phyloP scores from a whole-genome alignment of 805 yeast genomes.

The Saturnispora diversa region DNA sequence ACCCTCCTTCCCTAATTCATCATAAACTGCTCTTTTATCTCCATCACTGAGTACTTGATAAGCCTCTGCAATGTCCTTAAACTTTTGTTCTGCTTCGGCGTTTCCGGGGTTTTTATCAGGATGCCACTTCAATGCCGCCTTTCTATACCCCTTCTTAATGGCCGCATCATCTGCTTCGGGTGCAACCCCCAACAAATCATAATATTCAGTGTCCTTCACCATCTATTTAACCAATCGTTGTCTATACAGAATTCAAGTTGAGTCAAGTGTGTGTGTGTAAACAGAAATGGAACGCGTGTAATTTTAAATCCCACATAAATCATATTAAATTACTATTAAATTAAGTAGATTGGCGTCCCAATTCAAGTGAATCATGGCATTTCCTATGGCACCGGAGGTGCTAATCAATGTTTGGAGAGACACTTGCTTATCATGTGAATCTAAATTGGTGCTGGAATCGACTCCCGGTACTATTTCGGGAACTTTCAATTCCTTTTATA shows the following conservation, averaged over 20 bases:
- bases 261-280: too few relatives aligned
- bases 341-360: too few relatives aligned
- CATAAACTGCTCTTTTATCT: constrained; percentile 56
- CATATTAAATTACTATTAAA: too few relatives aligned
- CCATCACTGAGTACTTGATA: constrained; percentile 71
- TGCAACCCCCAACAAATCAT: constrained; percentile 54
- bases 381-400: constrained; percentile 15
- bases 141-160: constrained; percentile 73
- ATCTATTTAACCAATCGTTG: too few relatives aligned
- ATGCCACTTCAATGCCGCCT: constrained; percentile 66
- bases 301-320: too few relatives aligned
- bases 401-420: constrained; percentile 14
- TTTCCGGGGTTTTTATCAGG: constrained; percentile 78
- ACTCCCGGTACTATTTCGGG: background rate
- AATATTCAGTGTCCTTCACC: constrained; percentile 72
- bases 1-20: constrained; percentile 66
- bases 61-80: constrained; percentile 57
- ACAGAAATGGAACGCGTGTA: too few relatives aligned
- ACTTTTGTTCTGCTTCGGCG: constrained; percentile 66
- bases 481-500: background rate
- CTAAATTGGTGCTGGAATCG: background rate
- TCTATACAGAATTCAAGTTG: too few relatives aligned
- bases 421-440: background rate
- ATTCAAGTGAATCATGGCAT: constrained; percentile 15
- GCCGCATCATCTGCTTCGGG: constrained; percentile 54